Base-by-base conservation (phyloP, 2,329 filamentous ascomycete species). In the Aspergillus aculeatus region DNA sequence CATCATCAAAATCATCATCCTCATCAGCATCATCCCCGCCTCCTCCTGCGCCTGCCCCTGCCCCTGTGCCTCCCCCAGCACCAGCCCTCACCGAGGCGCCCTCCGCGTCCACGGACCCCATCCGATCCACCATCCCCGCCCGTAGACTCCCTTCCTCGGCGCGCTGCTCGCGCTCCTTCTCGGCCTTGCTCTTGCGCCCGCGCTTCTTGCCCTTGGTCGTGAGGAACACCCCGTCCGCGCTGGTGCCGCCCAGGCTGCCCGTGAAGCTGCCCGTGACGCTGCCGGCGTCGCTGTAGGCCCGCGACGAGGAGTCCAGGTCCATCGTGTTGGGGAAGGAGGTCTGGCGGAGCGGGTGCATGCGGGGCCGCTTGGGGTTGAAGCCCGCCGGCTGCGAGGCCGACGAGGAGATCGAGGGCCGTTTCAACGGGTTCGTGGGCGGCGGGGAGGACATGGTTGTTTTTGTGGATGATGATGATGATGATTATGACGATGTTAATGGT, bases 21-120 rank as follows among this genome's bases (percentile, higher is more conserved):
- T 81, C 79, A 19, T 81, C 81, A 3, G 76, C 81, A 5, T 79
- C 82, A 19, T 79, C 82, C 9, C 75, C 80, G 11, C 77, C 80
- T 14, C 77, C 80, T 11, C 77, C 80, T 12, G 77, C 79, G 2
- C 75, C 80, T 14, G 77, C 80, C 3, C 77, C 80, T 3, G 73
- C 77, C 6, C 75, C 76, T 6, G 12, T 14, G 2, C 63, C 69
- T 24, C 69, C 72, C 3, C 64, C 66, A 59, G 61, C 64, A 38
- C 70, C 72, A 16, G 66, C 73, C 51, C 69, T 61, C 16, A 74
- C 66, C n/a, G 73, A 75, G 12, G 51, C 58, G 9, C 70, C 71
- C 62, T 72, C 71, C 24, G 65, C 69, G 68, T 74, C 73, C 16
- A 68, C 70, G 31, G 69, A 73, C n/a, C 70, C 74, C 53, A 69